A percentile compares a stretch with the other conserved stretches of the same genome.
phyloP scores from a whole-genome alignment of 306 rosid genomes.

The Alnus glutinosa region DNA sequence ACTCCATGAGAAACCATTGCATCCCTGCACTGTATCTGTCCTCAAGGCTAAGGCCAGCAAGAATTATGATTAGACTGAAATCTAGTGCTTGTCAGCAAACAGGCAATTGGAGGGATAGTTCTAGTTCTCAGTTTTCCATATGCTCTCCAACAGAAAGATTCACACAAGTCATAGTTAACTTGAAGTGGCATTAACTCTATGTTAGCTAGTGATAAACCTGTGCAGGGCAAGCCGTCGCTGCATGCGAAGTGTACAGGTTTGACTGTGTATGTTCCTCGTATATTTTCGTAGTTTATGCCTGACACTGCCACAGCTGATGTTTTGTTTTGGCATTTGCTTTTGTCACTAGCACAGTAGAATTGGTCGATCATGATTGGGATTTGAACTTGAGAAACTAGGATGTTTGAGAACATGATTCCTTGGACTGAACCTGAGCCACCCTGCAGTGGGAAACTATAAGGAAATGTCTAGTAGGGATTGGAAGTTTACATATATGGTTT shows the following conservation, averaged over 20 bases:
- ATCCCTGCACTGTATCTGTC: not conserved
- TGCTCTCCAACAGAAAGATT: constrained; percentile 80
- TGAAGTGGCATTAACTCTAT: constrained; percentile 44
- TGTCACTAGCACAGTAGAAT: constrained; percentile 58
- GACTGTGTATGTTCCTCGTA: constrained; percentile 64
- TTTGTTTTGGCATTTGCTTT: constrained; percentile 48
- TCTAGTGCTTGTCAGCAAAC: constrained; percentile 44
- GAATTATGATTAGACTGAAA: constrained; percentile 19
- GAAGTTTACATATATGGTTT: not conserved
- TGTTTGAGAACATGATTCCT: constrained; percentile 66
- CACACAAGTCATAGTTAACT: constrained; percentile 18
- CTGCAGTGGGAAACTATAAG: constrained; percentile 30
- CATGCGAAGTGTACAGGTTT: constrained; percentile 69
- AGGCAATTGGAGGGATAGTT: constrained; percentile 54
- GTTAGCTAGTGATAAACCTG: constrained; percentile 63
- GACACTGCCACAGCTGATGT: constrained; percentile 79
- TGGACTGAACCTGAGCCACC: constrained; percentile 85
- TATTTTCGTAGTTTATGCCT: constrained; percentile 45
- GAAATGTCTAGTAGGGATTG: not conserved
- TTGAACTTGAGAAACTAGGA: constrained; percentile 64
- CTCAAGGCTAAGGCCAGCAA: constrained; percentile 36
- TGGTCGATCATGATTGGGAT: constrained; percentile 76
- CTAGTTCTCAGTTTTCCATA: constrained; percentile 63
- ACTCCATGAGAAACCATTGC: not conserved
- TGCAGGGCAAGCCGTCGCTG: constrained; percentile 73